Evolutionary conservation across 306 rosid species (phyloP).

Genomic region (Hippophae tibetana): DNA sequence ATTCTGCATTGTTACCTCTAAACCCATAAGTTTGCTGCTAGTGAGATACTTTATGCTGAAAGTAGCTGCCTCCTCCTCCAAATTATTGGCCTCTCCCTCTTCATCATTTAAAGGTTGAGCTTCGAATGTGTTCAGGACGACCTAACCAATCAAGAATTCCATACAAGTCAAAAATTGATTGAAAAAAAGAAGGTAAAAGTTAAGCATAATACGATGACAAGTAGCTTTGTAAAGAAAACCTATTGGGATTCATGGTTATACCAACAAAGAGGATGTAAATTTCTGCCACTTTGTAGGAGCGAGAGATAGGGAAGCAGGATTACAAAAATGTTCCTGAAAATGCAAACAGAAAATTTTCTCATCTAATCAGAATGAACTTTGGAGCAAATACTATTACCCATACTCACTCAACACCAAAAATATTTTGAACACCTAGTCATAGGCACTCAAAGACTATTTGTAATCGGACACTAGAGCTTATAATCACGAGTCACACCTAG

Average conservation of each 20-base stretch:
- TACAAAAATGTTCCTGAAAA: constrained; percentile 77
- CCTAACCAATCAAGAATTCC: constrained; percentile 33
- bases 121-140: constrained; percentile 77
- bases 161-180: constrained; percentile 10
- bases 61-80: constrained; percentile 81
- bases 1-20: constrained; percentile 52
- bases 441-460: too few relatives aligned
- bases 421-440: too few relatives aligned
- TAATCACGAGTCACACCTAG: neutral
- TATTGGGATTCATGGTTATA: constrained; percentile 20
- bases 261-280: constrained; percentile 71
- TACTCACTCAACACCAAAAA: too few relatives aligned
- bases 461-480: too few relatives aligned
- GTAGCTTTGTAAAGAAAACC: neutral
- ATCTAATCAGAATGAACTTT: neutral
- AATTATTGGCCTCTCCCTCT: constrained; percentile 83
- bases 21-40: constrained; percentile 91
- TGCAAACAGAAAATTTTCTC: constrained; percentile 15
- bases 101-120: constrained; percentile 95
- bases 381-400: too few relatives aligned
- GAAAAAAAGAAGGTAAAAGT: neutral
- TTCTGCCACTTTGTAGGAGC: constrained; percentile 80
- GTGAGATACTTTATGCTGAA: constrained; percentile 97
- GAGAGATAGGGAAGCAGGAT: constrained; percentile 54
- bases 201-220: neutral